A percentile compares a stretch with the other conserved stretches of the same genome.
Evolutionary conservation across 2,329 filamentous ascomycete genomes (phyloP).

Genomic region (Macrophomina phaseolina): DNA sequence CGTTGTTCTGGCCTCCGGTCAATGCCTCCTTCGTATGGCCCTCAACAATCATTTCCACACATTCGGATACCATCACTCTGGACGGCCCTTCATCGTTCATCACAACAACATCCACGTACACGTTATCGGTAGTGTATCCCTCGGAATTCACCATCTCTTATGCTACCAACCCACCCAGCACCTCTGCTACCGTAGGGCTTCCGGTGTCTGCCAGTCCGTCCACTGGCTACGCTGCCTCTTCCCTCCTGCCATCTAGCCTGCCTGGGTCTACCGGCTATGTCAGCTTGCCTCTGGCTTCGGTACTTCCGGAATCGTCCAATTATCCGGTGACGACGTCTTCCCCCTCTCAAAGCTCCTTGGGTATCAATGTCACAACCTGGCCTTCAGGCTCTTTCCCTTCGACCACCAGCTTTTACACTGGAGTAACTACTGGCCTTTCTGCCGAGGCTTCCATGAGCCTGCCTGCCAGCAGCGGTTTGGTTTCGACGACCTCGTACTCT

Average conservation of each 20-base stretch:
- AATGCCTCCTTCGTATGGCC: background rate
- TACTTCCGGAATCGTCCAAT: background rate
- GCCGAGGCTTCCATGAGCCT: background rate
- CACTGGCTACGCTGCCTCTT: background rate
- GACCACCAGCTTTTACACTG: background rate
- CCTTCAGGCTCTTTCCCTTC: conserved; percentile 2
- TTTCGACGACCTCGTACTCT: background rate
- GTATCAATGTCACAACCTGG: background rate
- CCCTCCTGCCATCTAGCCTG: background rate
- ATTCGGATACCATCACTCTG: conserved; percentile 11
- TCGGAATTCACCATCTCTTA: background rate
- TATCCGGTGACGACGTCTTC: background rate
- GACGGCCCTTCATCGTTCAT: background rate
- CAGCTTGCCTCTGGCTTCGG: background rate
- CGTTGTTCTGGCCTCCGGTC: conserved; percentile 3
- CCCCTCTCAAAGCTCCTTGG: background rate
- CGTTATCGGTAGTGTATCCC: background rate
- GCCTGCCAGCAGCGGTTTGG: background rate
- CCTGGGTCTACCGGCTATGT: background rate
- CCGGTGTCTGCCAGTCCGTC: background rate
- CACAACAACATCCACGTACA: background rate
- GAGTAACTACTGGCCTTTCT: background rate
- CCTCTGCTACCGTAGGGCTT: background rate
- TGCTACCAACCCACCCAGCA: too few relatives aligned
- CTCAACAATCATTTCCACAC: conserved; percentile 17